Conservation (phyloP, 1,284 basidiomycete species). For the Cystobasidium slooffiae region DNA sequence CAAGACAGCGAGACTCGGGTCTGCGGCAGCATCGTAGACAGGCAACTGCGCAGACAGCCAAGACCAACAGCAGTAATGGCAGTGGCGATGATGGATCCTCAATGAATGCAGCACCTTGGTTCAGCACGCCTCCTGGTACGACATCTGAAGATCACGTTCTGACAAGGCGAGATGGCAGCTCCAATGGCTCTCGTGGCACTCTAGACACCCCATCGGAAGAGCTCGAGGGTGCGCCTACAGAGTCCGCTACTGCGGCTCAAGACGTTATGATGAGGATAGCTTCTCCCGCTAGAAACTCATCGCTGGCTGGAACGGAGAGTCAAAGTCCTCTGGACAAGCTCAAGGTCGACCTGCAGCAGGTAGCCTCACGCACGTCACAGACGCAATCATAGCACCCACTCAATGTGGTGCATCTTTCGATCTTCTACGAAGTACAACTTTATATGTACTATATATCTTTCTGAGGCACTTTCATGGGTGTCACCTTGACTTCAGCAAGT, state of each 20-base stretch:
- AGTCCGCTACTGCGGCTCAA: not conserved
- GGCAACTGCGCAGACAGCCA: not conserved
- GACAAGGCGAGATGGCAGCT: not conserved
- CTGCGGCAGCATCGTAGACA: not conserved
- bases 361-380: not conserved
- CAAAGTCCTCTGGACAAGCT: constrained; percentile 41
- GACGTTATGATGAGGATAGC: not conserved
- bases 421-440: too few relatives aligned
- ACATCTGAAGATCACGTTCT: constrained; percentile 3
- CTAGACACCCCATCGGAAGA: not conserved
- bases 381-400: not conserved
- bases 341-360: constrained; percentile 19
- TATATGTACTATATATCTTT: too few relatives aligned
- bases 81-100: constrained; percentile 24
- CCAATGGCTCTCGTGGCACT: not conserved
- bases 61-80: constrained; percentile 18
- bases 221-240: not conserved
- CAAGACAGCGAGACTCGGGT: not conserved
- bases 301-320: not conserved
- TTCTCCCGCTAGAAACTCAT: constrained; percentile 5
- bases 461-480: not conserved
- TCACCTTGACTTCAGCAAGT: not conserved
- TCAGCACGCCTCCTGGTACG: constrained; percentile 3
- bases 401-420: not conserved
- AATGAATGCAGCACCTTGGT: not conserved